Conservation (phyloP, 2,329 filamentous ascomycete species). For the Epichloe amarillans region DNA sequence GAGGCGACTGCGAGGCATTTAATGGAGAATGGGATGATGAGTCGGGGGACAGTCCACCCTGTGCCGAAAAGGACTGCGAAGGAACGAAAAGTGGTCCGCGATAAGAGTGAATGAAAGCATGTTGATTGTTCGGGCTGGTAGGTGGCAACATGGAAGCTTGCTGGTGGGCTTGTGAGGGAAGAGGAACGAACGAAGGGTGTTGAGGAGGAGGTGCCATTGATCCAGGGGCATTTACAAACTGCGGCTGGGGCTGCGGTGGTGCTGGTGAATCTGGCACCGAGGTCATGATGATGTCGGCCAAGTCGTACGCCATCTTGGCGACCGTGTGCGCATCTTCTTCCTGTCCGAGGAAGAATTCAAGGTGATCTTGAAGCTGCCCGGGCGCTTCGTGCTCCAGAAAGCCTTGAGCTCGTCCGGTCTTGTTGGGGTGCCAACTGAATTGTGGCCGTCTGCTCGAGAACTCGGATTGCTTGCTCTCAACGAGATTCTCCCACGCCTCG, state of each 20-base stretch:
- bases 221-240: conserved; percentile 14
- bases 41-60: conserved; percentile 18
- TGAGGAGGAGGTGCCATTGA: conserved; percentile 14
- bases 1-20: conserved; percentile 19
- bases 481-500: conserved; percentile 46
- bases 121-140: conserved; percentile 11
- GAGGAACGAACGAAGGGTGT: conserved; percentile 19
- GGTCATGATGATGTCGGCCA: conserved; percentile 34
- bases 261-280: conserved; percentile 17
- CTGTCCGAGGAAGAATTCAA: conserved; percentile 50
- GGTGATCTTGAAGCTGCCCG: conserved; percentile 48
- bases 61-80: conserved; percentile 16
- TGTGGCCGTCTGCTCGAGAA: conserved; percentile 41
- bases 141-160: conserved; percentile 13
- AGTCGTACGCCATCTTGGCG: conserved; percentile 43
- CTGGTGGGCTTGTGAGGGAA: conserved; percentile 20
- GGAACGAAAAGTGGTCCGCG: conserved; percentile 20
- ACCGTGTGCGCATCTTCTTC: conserved; percentile 43
- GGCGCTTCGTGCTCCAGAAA: conserved; percentile 49
- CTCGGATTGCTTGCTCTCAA: conserved; percentile 40
- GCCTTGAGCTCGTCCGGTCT: conserved; percentile 42
- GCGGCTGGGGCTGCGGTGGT: conserved; percentile 11
- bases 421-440: conserved; percentile 47
- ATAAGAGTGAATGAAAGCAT: conserved; percentile 17
- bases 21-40: conserved; percentile 20